Percentiles rank a stretch among this genome's conserved stretches.
These are phyloP conservation scores for Haplographium delicatum DNA, from an alignment of 495 filamentous ascomycete genomes.

Conservation along the genomic window DNA sequence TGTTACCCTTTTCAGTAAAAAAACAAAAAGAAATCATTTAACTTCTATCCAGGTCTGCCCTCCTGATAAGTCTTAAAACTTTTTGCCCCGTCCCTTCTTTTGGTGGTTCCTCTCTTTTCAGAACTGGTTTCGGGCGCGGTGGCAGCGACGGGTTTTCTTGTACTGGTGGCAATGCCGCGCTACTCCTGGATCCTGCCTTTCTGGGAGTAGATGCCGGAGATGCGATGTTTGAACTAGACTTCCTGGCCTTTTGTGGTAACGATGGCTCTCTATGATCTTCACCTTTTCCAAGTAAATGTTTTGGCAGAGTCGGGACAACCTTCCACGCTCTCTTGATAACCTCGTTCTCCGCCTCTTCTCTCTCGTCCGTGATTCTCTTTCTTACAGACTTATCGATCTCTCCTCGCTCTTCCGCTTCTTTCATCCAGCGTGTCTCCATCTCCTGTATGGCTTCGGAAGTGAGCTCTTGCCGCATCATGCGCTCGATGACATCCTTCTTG, in stretches of 20 bases:
- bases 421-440: conserved; percentile 54
- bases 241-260: conserved; percentile 9
- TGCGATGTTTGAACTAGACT: not conserved
- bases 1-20: not conserved
- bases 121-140: not conserved
- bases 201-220: not conserved
- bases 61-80: conserved; percentile 11
- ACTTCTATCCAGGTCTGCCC: conserved; percentile 14
- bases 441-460: conserved; percentile 67
- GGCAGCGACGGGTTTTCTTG: not conserved
- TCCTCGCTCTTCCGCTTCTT: conserved; percentile 40
- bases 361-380: conserved; percentile 26
- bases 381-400: conserved; percentile 29
- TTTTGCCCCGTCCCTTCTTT: conserved; percentile 11
- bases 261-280: conserved; percentile 15
- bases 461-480: conserved; percentile 64
- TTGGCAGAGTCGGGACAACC: conserved; percentile 10
- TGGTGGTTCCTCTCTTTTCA: not conserved
- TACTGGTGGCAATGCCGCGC: not conserved
- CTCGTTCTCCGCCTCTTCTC: conserved; percentile 13
- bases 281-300: conserved; percentile 14
- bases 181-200: not conserved
- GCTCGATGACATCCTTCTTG: conserved; percentile 76
- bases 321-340: conserved; percentile 17
- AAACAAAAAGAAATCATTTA: conserved; percentile 1